Conservation (phyloP, 2,329 filamentous ascomycete genomes). For the Myrmaecium sp. region DNA sequence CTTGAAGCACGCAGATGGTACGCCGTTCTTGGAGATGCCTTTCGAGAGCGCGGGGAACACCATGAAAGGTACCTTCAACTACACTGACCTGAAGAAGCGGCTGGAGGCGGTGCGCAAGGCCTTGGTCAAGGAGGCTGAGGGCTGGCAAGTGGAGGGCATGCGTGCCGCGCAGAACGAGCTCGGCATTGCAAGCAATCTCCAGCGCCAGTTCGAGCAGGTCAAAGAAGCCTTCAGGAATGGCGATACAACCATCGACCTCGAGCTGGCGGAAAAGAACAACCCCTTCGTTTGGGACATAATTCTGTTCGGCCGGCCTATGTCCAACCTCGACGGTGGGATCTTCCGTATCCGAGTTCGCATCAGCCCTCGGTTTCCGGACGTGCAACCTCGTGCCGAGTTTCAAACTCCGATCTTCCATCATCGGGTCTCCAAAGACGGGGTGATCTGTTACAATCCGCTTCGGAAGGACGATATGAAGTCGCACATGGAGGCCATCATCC, state of each 20-base stretch:
- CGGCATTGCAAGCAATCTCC: constrained; percentile 64
- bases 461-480: constrained; percentile 59
- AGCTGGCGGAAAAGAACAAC: constrained; percentile 68
- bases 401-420: constrained; percentile 78
- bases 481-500: constrained; percentile 72
- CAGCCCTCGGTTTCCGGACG: constrained; percentile 71
- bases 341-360: constrained; percentile 68
- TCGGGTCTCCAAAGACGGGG: constrained; percentile 62
- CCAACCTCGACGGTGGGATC: constrained; percentile 79
- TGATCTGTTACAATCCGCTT: constrained; percentile 58
- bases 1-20: constrained; percentile 43
- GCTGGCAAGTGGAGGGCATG: constrained; percentile 56
- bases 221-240: constrained; percentile 55
- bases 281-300: constrained; percentile 81
- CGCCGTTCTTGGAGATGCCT: constrained; percentile 62
- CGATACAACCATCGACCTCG: constrained; percentile 54
- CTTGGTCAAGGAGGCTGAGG: constrained; percentile 52
- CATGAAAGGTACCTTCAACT: constrained; percentile 81
- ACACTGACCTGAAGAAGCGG: constrained; percentile 53
- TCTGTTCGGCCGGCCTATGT: constrained; percentile 84
- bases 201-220: constrained; percentile 72
- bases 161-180: constrained; percentile 46
- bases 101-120: constrained; percentile 50
- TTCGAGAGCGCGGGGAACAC: constrained; percentile 64
- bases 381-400: constrained; percentile 71